Conservation (phyloP, 2,329 filamentous ascomycete genomes). For the Myriangium duriaei region DNA sequence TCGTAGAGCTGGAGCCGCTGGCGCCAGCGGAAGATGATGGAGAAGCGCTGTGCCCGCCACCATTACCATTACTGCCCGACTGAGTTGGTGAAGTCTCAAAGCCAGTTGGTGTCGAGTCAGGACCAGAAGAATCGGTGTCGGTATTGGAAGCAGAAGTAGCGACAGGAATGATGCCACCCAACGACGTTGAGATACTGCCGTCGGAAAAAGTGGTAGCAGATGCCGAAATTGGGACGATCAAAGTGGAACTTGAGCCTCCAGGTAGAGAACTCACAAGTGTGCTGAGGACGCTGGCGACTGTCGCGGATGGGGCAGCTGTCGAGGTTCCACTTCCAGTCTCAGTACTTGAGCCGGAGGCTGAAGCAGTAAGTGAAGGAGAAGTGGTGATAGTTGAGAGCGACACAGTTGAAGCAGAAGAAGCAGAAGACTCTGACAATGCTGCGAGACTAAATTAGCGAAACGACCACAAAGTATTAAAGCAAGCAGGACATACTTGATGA, state of each 20-base stretch:
- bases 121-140: slow-evolving; percentile 3
- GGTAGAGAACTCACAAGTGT: background rate
- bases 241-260: slow-evolving; percentile 6
- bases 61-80: slow-evolving; percentile 1
- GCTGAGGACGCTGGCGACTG: too few relatives aligned
- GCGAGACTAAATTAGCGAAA: background rate
- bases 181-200: slow-evolving; percentile 7
- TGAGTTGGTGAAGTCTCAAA: slow-evolving; percentile 1
- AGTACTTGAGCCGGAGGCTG: slow-evolving; percentile 2
- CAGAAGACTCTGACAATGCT: slow-evolving; percentile 7
- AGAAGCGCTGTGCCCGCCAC: slow-evolving; percentile 4
- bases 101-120: background rate
- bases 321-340: background rate
- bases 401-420: slow-evolving; percentile 8
- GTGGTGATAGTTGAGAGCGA: slow-evolving; percentile 2
- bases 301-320: too few relatives aligned
- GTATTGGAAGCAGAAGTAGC: slow-evolving; percentile 4
- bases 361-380: slow-evolving; percentile 3
- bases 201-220: slow-evolving; percentile 10
- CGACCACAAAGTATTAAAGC: slow-evolving; percentile 13
- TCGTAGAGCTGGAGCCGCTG: slow-evolving; percentile 8
- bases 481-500: slow-evolving; percentile 4
- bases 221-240: slow-evolving; percentile 7
- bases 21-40: slow-evolving; percentile 5
- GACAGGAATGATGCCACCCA: slow-evolving; percentile 3